phyloP scores from a whole-genome alignment of 768 basidiomycete species.

The Russula vinacea region DNA sequence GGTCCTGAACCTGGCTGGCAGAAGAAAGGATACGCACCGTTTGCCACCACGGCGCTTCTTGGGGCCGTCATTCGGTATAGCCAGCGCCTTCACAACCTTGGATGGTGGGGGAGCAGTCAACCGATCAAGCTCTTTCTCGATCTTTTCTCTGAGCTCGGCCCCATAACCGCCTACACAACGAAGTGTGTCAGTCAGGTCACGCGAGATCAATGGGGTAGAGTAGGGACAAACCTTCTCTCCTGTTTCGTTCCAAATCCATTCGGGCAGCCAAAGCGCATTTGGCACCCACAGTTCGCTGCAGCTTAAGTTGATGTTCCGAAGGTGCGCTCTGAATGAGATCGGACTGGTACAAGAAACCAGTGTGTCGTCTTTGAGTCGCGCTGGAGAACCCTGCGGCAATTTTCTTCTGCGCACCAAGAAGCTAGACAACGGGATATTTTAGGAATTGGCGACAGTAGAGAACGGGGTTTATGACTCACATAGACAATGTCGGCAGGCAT shows the following conservation, averaged over 20 bases:
- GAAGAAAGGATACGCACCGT: conserved; percentile 51
- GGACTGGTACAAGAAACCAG: conserved; percentile 95
- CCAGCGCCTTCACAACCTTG: conserved; percentile 89
- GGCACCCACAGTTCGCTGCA: conserved; percentile 91
- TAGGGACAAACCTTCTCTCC: conserved; percentile 67
- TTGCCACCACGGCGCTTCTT: conserved; percentile 96
- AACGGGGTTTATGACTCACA: conserved; percentile 46
- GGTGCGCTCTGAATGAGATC: conserved; percentile 84
- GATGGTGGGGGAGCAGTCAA: conserved; percentile 91
- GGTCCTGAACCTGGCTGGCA: background rate
- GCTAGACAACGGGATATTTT: conserved; percentile 43
- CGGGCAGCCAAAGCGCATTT: conserved; percentile 87
- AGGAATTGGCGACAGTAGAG: background rate
- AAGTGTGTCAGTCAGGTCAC: background rate
- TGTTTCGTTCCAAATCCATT: conserved; percentile 87
- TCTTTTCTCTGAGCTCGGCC: conserved; percentile 71
- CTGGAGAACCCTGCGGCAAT: conserved; percentile 91
- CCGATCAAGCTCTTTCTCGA: conserved; percentile 90
- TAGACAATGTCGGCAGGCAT: conserved; percentile 96
- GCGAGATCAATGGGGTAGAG: background rate
- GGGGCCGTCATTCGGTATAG: conserved; percentile 91
- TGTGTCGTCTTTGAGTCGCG: conserved; percentile 82
- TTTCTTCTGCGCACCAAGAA: conserved; percentile 92
- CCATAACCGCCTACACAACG: conserved; percentile 67
- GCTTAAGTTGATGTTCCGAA: conserved; percentile 83